A percentile compares a stretch with the other conserved stretches of the same genome.
phyloP scores from a whole-genome alignment of 768 basidiomycete species.

The Flagelloscypha sp. region DNA sequence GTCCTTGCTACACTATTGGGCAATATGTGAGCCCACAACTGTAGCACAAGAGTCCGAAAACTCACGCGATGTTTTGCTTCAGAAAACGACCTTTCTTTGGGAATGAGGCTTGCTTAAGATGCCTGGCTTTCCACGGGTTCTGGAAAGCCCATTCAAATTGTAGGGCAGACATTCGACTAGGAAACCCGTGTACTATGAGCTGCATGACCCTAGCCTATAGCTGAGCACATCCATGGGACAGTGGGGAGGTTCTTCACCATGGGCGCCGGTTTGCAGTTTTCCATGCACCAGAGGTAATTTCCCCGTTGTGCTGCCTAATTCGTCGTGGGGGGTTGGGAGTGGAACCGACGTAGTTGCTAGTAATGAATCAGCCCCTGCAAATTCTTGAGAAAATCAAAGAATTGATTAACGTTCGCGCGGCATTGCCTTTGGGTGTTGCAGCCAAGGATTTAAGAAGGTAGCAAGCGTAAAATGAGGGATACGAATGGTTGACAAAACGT shows the following conservation, averaged over 20 bases:
- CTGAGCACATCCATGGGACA: too few relatives aligned
- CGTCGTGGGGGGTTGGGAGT: slow-evolving; percentile 60
- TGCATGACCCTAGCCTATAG: too few relatives aligned
- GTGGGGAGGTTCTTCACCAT: too few relatives aligned
- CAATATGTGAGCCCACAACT: slow-evolving; percentile 2
- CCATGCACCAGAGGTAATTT: slow-evolving; percentile 60
- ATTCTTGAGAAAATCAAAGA: too few relatives aligned
- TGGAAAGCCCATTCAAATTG: slow-evolving; percentile 89
- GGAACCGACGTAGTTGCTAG: slow-evolving; percentile 70
- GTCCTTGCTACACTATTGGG: slow-evolving; percentile 43
- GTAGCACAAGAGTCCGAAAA: slow-evolving; percentile 6
- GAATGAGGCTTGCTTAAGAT: slow-evolving; percentile 42
- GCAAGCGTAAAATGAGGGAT: slow-evolving; percentile 73
- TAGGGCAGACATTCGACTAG: slow-evolving; percentile 64
- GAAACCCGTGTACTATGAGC: slow-evolving; percentile 80
- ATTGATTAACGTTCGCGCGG: too few relatives aligned
- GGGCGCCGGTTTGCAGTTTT: slow-evolving; percentile 55
- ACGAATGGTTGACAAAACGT: slow-evolving; percentile 31
- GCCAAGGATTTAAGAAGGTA: slow-evolving; percentile 69
- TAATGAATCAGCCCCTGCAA: too few relatives aligned
- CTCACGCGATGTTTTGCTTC: slow-evolving; percentile 40
- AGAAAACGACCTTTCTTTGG: slow-evolving; percentile 27
- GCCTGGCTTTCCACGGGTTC: slow-evolving; percentile 62
- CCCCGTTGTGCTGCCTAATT: slow-evolving; percentile 79
- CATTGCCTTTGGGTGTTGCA: slow-evolving; percentile 37